Evolutionary conservation across 106 monocot species (phyloP).

Genomic region (Hemerocallis citrina): DNA sequence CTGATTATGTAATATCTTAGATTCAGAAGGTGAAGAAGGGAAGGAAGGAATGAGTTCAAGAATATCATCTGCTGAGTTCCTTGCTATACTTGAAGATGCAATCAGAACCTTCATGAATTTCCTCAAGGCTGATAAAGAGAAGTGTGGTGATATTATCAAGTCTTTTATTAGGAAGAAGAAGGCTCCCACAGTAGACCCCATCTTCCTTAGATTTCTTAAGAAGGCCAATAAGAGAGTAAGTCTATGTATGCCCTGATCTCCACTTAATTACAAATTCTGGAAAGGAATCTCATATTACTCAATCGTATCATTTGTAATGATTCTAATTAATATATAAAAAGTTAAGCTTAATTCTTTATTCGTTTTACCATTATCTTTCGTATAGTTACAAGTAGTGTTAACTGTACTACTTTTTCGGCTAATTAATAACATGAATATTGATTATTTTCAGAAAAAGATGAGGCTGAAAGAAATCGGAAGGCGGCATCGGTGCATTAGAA

Average conservation of each 20-base stretch:
- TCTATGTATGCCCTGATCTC: too few relatives aligned
- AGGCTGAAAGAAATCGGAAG: constrained; percentile 63
- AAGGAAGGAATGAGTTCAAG: constrained; percentile 24
- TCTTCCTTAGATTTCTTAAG: constrained; percentile 42
- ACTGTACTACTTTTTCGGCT: too few relatives aligned
- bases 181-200: constrained; percentile 23
- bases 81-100: constrained; percentile 42
- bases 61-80: constrained; percentile 45
- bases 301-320: too few relatives aligned
- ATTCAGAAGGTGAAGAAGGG: constrained; percentile 31
- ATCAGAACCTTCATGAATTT: constrained; percentile 83
- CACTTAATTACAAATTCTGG: not conserved
- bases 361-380: too few relatives aligned
- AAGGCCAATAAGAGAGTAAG: constrained; percentile 65
- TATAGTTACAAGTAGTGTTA: too few relatives aligned
- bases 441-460: constrained; percentile 54
- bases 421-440: not conserved
- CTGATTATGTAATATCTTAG: not conserved
- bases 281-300: too few relatives aligned
- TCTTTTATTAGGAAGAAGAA: constrained; percentile 40
- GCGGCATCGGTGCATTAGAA: constrained; percentile 31
- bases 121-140: constrained; percentile 72
- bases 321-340: too few relatives aligned
- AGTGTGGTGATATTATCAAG: constrained; percentile 28
- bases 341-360: too few relatives aligned